phyloP scores from a whole-genome alignment of 2,329 filamentous ascomycete species.

The Purpureocillium takamizusanense region DNA sequence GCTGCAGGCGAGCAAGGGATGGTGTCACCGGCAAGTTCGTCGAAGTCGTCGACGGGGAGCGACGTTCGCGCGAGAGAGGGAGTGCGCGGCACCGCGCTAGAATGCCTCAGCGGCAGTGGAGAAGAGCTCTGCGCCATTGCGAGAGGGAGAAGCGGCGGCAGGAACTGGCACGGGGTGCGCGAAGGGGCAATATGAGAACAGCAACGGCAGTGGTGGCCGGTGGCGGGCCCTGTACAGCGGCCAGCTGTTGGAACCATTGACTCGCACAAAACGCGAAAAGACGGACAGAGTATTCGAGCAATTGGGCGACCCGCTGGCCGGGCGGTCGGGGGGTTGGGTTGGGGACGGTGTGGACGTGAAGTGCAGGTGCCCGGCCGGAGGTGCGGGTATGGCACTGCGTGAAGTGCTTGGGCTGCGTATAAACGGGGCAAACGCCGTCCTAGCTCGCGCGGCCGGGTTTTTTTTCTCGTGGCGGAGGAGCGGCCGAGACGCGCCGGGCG shows the following conservation, averaged over 20 bases:
- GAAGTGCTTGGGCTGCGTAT: too few relatives aligned
- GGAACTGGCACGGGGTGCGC: too few relatives aligned
- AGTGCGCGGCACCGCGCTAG: conserved; percentile 17
- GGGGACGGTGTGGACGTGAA: too few relatives aligned
- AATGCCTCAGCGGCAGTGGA: conserved; percentile 20
- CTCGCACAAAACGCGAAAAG: not conserved
- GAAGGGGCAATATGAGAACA: conserved; percentile 2
- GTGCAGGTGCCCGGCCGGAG: too few relatives aligned
- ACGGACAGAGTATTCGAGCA: not conserved
- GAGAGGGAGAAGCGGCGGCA: too few relatives aligned
- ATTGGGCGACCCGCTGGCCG: too few relatives aligned
- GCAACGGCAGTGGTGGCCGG: conserved; percentile 2
- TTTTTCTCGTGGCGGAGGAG: too few relatives aligned
- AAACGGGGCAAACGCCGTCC: too few relatives aligned
- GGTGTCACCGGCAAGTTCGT: conserved; percentile 36
- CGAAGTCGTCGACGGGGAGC: conserved; percentile 25
- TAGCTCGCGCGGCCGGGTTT: too few relatives aligned
- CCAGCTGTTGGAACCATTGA: conserved; percentile 1
- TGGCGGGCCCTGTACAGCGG: conserved; percentile 2
- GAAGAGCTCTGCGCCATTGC: conserved; percentile 21
- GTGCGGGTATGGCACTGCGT: too few relatives aligned
- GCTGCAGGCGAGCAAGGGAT: conserved; percentile 33
- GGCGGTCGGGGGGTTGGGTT: too few relatives aligned
- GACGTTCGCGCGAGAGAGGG: conserved; percentile 15
- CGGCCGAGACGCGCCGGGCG: too few relatives aligned